These are phyloP conservation scores for Aspergillus tamarii DNA, from an alignment of 2,329 filamentous ascomycete species.

Conservation along the genomic window DNA sequence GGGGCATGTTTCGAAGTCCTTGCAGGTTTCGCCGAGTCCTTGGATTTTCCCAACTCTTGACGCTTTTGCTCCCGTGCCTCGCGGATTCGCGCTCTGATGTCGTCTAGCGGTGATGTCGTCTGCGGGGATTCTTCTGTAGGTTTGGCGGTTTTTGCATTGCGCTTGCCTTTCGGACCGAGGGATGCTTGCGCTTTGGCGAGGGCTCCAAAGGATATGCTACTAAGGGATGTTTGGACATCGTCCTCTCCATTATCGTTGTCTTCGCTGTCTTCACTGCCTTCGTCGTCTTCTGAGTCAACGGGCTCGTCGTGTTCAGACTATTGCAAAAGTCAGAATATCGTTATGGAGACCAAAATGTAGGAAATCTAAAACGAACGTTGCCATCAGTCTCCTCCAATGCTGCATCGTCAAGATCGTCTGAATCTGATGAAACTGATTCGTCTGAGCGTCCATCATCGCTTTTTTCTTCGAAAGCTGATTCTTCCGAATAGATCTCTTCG, in stretches of 20 bases:
- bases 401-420: constrained; percentile 18
- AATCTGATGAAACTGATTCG: constrained; percentile 12
- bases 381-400: constrained; percentile 16
- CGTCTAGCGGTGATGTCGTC: constrained; percentile 38
- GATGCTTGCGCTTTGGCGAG: constrained; percentile 82
- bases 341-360: not conserved
- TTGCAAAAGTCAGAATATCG: constrained; percentile 21
- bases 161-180: constrained; percentile 52
- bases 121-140: constrained; percentile 14
- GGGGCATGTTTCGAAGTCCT: constrained; percentile 87
- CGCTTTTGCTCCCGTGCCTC: constrained; percentile 48
- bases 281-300: constrained; percentile 42
- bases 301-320: constrained; percentile 44
- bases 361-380: constrained; percentile 4
- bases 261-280: constrained; percentile 46
- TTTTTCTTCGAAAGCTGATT: constrained; percentile 27
- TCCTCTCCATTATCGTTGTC: constrained; percentile 38
- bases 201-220: constrained; percentile 82
- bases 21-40: constrained; percentile 30
- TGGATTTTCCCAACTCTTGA: constrained; percentile 31
- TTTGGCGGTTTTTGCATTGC: constrained; percentile 23
- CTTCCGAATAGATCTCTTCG: constrained; percentile 42
- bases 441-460: constrained; percentile 22
- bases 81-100: constrained; percentile 44
- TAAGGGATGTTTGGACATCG: constrained; percentile 48